Base-by-base conservation (phyloP, 1,284 basidiomycete genomes). In the Singerocomus inundabilis region DNA sequence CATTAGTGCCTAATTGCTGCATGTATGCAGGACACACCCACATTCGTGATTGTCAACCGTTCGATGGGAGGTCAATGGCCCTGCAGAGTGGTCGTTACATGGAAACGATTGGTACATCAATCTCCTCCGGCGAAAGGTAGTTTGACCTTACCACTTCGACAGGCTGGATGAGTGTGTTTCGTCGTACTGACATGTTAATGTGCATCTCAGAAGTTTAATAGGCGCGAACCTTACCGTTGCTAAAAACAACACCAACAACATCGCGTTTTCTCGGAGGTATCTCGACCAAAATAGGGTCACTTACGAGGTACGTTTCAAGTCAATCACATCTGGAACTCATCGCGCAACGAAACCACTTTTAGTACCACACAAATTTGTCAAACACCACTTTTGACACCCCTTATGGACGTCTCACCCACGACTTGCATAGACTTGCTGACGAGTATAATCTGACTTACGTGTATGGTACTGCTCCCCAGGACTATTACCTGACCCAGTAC, bases 21-120 rank as follows among this genome's bases (percentile, higher is more conserved):
- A 5, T 44, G 29, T 36, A 6, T 28, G 4, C 48, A 80, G 82
- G 86, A 4, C 88, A 92, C 58, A 81, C 76, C 1, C 90, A 92
- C 61, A 85, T 92, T 52, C 81, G 89, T 46, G 88, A 91, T 64
- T 93, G 90, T 66, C 61, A 79, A 74, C 71, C 67, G 72, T 78
- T 49, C 40, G 85, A 86, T 60, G 77, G 78, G 6, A 78, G 82
- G 18, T 79, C 82, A 0, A 85, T 90, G 75, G 75, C 81, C 1
- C 69, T 93, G 32, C 88, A 91, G 58, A 90, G 88, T 48, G 91
- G 91, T 38, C 76, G 89, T 29, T 93, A 92, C 66, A 87, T 93
- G 83, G 91, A 93, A 70, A 93, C 91, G 6, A 75, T 93, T 49
- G 89, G 88, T 74, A 65, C 58, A 73, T 59, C 12, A 6, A 3